These are phyloP conservation scores for Fusarium citri DNA, from an alignment of 2,329 filamentous ascomycete genomes.

Conservation along the genomic window DNA sequence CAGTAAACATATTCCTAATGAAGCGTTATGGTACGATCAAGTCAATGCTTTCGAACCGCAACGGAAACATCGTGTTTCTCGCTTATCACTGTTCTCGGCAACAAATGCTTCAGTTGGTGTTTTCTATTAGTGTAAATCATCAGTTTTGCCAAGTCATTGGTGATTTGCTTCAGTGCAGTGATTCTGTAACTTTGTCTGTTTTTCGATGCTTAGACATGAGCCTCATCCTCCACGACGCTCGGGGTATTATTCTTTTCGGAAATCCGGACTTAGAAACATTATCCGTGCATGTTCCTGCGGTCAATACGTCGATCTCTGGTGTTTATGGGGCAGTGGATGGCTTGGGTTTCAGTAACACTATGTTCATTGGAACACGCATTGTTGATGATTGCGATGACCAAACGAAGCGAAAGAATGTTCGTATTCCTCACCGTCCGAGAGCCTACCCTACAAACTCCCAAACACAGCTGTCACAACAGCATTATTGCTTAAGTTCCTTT, in stretches of 20 bases:
- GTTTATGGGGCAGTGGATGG: neutral
- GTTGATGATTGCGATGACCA: neutral
- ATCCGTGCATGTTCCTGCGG: neutral
- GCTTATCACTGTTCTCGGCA: neutral
- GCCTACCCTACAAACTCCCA: neutral
- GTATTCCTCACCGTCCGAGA: neutral
- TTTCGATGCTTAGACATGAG: neutral
- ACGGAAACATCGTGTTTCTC: slow-evolving; percentile 18
- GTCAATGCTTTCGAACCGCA: neutral
- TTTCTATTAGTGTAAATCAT: neutral
- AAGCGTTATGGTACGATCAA: slow-evolving; percentile 1
- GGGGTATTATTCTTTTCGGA: neutral
- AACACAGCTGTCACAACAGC: neutral
- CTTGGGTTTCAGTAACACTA: neutral
- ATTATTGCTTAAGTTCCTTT: neutral
- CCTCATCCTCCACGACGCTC: neutral
- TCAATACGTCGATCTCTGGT: neutral
- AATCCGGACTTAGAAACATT: neutral
- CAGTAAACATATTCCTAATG: neutral
- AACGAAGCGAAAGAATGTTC: neutral
- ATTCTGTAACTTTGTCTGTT: neutral
- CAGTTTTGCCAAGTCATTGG: neutral
- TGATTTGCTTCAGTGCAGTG: neutral
- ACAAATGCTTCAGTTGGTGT: neutral
- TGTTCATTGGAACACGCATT: neutral